Evolutionary conservation across 2,329 filamentous ascomycete genomes (phyloP), one percentile per base, ranked within the genome.

Genomic region (Chaetomium strumarium): DNA sequence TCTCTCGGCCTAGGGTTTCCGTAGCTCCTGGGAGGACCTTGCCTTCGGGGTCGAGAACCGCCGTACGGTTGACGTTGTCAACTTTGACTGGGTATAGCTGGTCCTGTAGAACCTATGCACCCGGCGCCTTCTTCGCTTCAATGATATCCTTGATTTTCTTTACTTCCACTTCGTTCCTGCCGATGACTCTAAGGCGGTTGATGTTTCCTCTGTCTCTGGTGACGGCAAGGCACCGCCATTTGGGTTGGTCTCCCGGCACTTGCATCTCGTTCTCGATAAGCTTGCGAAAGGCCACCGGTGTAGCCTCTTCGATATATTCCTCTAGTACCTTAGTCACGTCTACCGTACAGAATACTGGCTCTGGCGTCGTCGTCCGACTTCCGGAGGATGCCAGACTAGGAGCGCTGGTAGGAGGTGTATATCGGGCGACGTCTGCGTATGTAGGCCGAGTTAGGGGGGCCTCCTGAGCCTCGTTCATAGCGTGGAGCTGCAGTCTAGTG

Each of bases 1-100:
- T 52, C n/a, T 52, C 50, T 4, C 36, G 30, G 31, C 50, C 45
- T 5, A 52, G 45, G n/a, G 50, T 31, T 33, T 52, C 50, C 1
- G 45, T 16, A 2, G 50, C 50, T 17, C 45, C 44, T 33, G 37
- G 33, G 11, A 48, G 50, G 50, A 48, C 50, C 38, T 52, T 48
- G 38, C 50, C 50, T 47, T 42, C 50, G 17, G 37, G 37, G 34
- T 52, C 50, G 33, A 52, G 11, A 16, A 52, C 45, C 12, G 45
- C 51, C 33, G 20, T 53, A 13, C 51, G 51, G 40, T 53, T 53
- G 43, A 46, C 42, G 14, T 51, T 46, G 34, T 51, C 49, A 14
- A 52, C 44, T 41, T 43, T 41, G 30, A 52, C 45, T 42, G 34
- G 51, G 45, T 53, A 53, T n/a, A 49, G 20, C 39, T 52, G 38